Base-by-base conservation (phyloP, 306 rosid genomes). In the Lupinus albus region DNA sequence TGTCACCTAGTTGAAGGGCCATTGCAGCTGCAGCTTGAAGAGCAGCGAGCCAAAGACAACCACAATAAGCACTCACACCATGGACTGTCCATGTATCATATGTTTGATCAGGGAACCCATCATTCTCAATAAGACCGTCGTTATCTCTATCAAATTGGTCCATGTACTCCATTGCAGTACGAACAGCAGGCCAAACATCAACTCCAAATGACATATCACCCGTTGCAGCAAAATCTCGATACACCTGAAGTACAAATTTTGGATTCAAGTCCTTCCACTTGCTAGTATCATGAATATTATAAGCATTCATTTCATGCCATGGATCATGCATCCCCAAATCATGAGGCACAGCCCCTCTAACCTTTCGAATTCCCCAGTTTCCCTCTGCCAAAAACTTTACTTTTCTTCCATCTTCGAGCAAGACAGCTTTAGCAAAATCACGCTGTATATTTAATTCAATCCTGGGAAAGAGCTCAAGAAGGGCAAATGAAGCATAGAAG, bases 11-110 rank as follows among this genome's bases (percentile, higher is more conserved):
- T 67, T 84, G 83, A 80, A 78, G 56, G 75, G 98, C 98, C 98
- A 93, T 93, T 12, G 90, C 91, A 59, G 98, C 97, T 64, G 98
- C 97, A 71, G 98, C 97, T 78, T 93, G 98, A 58, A 93, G 93
- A 53, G 98, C 94, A 33, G 98, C 96, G 69, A 93, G 87, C 98
- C 98, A 93, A 75, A 93, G 82, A 77, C 95, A 74, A 57, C 98
- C 98, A 74, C 98, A 93, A 67, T 90, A 93, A 61, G 98, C 93
- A 83, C 97, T 90, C 51, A 88, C 83, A 53, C 99, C 99, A 78
- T 90, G 99, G 70, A 93, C 99, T 3, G 99, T 93, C 99, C 99
- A 93, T 41, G 99, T 80, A 75, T 93, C 97, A 11, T 93, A 93
- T 3, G 97, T 93, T 81, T 93, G 99, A 87, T 93, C 99, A 17